Evolutionary conservation across 2,329 filamentous ascomycete genomes (phyloP), one percentile per base, ranked within the genome.

Genomic region (Stagonosporopsis chrysanthemi): DNA sequence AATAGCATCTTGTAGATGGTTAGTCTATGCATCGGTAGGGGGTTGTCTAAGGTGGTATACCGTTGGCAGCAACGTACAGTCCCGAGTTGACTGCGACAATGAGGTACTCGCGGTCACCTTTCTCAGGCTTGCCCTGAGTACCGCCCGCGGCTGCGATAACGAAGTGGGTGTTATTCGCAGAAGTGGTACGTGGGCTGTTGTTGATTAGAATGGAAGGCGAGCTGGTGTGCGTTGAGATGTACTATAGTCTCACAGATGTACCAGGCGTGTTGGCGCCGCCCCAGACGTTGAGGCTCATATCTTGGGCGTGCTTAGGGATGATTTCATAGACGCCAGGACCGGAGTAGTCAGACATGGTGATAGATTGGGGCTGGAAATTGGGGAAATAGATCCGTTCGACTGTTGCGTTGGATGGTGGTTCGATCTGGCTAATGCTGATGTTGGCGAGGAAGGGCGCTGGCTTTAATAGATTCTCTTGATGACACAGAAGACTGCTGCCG

Each of bases 211-310:
- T 12, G 19, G 4, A 40, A 14, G 11, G 12, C 12, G 17, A 14
- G 4, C n/a, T 22, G 17, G 12, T 12, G 38, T 2, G 19, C 3
- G 12, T 9, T 12, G 8, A 40, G 47, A 50, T 28, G 7, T 14
- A 50, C 47, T 42, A 41, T 2, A 50, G 35, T 19, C 41, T 50
- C 17, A 50, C 4, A 1, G 5, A 26, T 2, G 47, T 42, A 12
- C 47, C 38, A 8, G 36, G n/a, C 4, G 36, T 12, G 2, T 9
- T 11, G 24, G 47, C 24, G 2, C 38, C 47, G 19, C 28, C 47
- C 47, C 47, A 50, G 28, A 50, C 26, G 19, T 50, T 33, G 14
- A 50, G 19, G 38, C 47, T 50, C 47, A 41, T 41, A 2, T 33
- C 19, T 12, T 28, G 47, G 28, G 47, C 47, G 31, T 50, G 26